A percentile compares a stretch with the other conserved stretches of the same genome.
phyloP scores from a whole-genome alignment of 2,329 filamentous ascomycete genomes.

The Botrytis porri region DNA sequence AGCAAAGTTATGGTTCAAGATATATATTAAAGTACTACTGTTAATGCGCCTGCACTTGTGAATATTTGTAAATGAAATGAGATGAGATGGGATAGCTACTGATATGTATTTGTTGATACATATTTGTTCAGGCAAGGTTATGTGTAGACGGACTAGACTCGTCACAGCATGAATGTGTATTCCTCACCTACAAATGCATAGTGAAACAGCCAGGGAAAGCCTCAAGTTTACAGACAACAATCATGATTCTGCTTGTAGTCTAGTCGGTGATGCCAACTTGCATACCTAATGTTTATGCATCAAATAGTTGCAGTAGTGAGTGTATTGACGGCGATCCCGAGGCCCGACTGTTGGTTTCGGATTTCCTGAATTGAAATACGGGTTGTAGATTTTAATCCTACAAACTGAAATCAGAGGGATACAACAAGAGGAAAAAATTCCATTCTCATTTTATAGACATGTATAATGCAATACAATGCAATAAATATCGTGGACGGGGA shows the following conservation, averaged over 20 bases:
- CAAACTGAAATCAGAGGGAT: neutral
- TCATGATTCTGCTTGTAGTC: constrained; percentile 15
- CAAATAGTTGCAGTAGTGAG: constrained; percentile 11
- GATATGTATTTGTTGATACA: neutral
- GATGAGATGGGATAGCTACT: neutral
- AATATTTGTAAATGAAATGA: neutral
- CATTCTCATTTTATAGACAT: neutral
- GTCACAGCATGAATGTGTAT: neutral
- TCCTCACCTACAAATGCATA: neutral
- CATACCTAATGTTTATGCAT: neutral
- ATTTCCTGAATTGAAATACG: neutral
- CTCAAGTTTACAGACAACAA: neutral
- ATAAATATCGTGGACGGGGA: neutral
- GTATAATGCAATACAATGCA: neutral
- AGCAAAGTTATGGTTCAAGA: neutral
- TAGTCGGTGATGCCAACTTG: constrained; percentile 16
- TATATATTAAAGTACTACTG: neutral
- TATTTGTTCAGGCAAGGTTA: neutral
- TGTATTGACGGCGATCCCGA: constrained; percentile 9
- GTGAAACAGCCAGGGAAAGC: neutral
- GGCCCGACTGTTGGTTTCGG: neutral
- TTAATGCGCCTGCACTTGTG: neutral
- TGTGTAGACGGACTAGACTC: neutral
- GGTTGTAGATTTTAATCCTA: neutral
- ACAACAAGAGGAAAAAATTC: neutral